A percentile compares a stretch with the other conserved stretches of the same genome.
phyloP scores from a whole-genome alignment of 306 rosid species.

The Ammopiptanthus mongolicus region DNA sequence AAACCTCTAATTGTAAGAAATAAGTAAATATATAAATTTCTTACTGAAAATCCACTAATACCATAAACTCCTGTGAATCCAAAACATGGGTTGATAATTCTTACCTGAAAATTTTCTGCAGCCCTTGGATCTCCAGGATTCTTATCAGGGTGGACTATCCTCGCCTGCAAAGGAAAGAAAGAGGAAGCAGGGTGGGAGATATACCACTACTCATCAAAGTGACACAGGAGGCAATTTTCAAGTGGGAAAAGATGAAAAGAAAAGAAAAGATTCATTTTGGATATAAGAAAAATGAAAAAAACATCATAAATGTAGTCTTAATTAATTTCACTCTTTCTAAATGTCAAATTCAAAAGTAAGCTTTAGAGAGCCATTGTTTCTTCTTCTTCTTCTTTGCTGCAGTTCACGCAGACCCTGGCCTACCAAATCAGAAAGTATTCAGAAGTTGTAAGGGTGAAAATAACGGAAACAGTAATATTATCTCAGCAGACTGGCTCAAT shows the following conservation, averaged over 20 bases:
- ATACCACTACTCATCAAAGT: background rate
- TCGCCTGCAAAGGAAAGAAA: conserved; percentile 48
- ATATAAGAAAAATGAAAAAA: background rate
- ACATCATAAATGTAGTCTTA: background rate
- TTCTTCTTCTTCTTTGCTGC: background rate
- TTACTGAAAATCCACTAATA: background rate
- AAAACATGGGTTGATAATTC: background rate
- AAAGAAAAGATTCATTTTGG: background rate
- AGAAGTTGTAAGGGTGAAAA: background rate
- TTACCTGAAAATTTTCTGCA: conserved; percentile 85
- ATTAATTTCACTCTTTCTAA: background rate
- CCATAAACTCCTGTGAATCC: background rate
- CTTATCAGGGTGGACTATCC: conserved; percentile 94
- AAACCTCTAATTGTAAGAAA: conserved; percentile 5
- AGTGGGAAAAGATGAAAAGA: background rate
- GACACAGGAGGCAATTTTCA: background rate
- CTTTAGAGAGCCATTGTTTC: background rate
- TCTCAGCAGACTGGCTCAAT: background rate
- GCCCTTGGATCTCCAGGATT: conserved; percentile 90
- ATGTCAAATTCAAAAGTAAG: background rate
- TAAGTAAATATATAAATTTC: background rate
- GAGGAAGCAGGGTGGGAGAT: background rate
- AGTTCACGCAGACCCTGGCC: background rate
- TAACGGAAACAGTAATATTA: background rate
- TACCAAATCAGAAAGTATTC: background rate